Conservation (phyloP, 139 green algal species). For the Auxenochlorella pyrenoidosa region DNA sequence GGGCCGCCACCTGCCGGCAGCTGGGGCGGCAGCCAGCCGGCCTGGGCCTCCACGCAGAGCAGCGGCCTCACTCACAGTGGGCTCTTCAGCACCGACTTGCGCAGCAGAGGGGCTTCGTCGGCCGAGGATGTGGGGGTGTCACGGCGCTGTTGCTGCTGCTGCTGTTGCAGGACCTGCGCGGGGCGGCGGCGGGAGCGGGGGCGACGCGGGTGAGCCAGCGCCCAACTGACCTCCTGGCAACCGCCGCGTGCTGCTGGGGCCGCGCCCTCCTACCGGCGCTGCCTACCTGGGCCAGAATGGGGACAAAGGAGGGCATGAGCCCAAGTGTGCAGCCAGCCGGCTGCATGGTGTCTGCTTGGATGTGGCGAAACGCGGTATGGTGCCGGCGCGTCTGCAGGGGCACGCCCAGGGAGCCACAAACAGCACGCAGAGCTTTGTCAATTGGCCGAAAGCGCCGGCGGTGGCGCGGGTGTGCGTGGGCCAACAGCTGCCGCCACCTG, state of each 20-base stretch:
- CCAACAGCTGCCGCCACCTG: too few species aligned
- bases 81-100: constrained; percentile 22
- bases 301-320: constrained; percentile 5
- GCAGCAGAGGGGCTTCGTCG: neutral
- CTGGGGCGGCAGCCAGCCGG: neutral
- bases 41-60: neutral
- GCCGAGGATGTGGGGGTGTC: constrained; percentile 15
- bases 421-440: neutral
- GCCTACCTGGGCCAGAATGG: neutral
- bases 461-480: too few species aligned
- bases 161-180: neutral
- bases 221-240: neutral
- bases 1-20: neutral
- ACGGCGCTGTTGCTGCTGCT: neutral
- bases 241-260: neutral
- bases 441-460: neutral
- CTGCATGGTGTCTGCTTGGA: neutral
- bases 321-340: neutral
- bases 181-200: neutral
- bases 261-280: neutral
- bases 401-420: neutral
- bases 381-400: neutral
- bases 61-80: constrained; percentile 28
- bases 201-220: neutral
- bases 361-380: neutral